These are phyloP conservation scores for Hypoxylon rickii DNA, from an alignment of 495 filamentous ascomycete genomes.

Conservation along the genomic window DNA sequence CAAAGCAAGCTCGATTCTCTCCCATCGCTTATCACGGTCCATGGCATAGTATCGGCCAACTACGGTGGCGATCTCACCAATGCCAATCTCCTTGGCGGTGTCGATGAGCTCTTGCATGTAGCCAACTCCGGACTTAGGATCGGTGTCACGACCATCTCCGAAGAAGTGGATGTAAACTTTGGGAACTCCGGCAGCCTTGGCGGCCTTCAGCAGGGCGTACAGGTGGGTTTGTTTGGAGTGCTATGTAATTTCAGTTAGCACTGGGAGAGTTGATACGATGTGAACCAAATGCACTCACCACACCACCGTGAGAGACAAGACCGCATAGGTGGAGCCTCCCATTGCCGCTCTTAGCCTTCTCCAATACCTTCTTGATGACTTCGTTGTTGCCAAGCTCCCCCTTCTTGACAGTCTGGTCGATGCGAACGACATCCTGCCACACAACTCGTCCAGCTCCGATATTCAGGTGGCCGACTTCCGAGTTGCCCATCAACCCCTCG, in stretches of 20 bases:
- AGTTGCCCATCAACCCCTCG: constrained; percentile 98
- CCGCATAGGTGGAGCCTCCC: constrained; percentile 91
- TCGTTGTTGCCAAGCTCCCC: constrained; percentile 76
- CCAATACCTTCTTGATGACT: constrained; percentile 76
- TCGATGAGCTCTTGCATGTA: constrained; percentile 86
- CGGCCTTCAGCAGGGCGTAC: constrained; percentile 80
- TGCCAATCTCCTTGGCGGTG: constrained; percentile 78
- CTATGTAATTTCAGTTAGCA: constrained; percentile 40
- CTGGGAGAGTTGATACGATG: neutral
- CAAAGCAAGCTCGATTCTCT: constrained; percentile 85
- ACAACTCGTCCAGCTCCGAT: constrained; percentile 97
- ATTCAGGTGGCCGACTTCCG: constrained; percentile 97
- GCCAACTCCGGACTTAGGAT: constrained; percentile 84
- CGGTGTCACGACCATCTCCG: constrained; percentile 95
- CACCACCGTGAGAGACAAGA: constrained; percentile 91
- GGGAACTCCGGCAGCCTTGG: constrained; percentile 84
- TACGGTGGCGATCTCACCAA: constrained; percentile 87
- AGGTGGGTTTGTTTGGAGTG: constrained; percentile 95
- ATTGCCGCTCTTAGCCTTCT: constrained; percentile 81
- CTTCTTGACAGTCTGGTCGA: constrained; percentile 94
- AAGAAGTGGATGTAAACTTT: constrained; percentile 99
- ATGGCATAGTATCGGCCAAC: constrained; percentile 98
- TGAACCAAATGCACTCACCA: constrained; percentile 53
- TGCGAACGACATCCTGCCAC: constrained; percentile 98
- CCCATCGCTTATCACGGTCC: constrained; percentile 99